Conservation (phyloP, 805 yeast species). For the Lipomyces orientalis region DNA sequence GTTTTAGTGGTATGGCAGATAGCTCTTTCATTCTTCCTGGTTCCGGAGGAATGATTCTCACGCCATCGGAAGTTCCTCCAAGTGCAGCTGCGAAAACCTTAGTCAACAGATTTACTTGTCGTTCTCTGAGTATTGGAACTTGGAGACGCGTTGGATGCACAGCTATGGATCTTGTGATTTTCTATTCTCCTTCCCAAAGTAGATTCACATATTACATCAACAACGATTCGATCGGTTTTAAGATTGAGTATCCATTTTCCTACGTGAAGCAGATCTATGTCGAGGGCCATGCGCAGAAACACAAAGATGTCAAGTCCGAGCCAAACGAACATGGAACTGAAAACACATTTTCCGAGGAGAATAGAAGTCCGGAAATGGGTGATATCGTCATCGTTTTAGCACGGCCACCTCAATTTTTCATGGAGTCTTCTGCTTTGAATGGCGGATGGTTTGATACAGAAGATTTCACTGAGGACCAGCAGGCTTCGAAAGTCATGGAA, state of each 20-base stretch:
- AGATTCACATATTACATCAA: slow-evolving; percentile 34
- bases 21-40: slow-evolving; percentile 18
- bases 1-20: slow-evolving; percentile 23
- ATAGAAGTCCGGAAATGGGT: slow-evolving; percentile 16
- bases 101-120: slow-evolving; percentile 23
- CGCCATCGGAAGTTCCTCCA: slow-evolving; percentile 9
- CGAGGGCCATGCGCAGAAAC: slow-evolving; percentile 14
- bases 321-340: not conserved
- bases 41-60: slow-evolving; percentile 19
- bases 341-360: not conserved
- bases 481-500: slow-evolving; percentile 30
- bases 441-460: slow-evolving; percentile 37
- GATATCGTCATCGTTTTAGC: slow-evolving; percentile 27
- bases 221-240: slow-evolving; percentile 33
- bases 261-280: slow-evolving; percentile 28
- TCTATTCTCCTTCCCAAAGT: slow-evolving; percentile 22
- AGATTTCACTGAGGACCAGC: slow-evolving; percentile 36
- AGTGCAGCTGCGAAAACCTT: not conserved
- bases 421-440: slow-evolving; percentile 22
- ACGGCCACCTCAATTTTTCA: slow-evolving; percentile 29
- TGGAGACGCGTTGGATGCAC: slow-evolving; percentile 35
- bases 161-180: slow-evolving; percentile 32
- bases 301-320: not conserved
- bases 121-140: slow-evolving; percentile 32
- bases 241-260: slow-evolving; percentile 33